Conservation (phyloP, 2,329 filamentous ascomycete species). For the Berkeleyomyces rouxiae region DNA sequence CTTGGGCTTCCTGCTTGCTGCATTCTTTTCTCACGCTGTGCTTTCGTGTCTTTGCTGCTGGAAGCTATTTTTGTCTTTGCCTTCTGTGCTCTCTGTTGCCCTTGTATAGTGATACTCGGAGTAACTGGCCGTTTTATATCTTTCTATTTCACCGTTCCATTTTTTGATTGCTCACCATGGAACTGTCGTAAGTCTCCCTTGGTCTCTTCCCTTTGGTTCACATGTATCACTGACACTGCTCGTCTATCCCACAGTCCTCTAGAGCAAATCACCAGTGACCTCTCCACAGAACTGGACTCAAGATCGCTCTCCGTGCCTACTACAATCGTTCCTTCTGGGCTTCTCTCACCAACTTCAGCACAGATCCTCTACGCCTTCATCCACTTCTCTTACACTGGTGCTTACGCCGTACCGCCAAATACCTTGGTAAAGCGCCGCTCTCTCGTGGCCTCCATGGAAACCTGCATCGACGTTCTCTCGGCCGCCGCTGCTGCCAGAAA, state of each 20-base stretch:
- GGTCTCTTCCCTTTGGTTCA: background rate
- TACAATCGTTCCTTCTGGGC: constrained; percentile 3
- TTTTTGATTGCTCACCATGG: background rate
- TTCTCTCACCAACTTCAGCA: constrained; percentile 5
- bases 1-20: background rate
- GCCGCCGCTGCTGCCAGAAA: constrained; percentile 7
- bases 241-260: background rate
- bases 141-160: background rate
- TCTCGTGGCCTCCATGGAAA: constrained; percentile 12
- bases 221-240: background rate
- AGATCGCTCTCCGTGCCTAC: constrained; percentile 7
- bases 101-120: background rate
- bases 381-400: constrained; percentile 10
- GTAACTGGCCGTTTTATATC: background rate
- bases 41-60: background rate
- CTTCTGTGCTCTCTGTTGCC: background rate
- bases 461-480: constrained; percentile 8
- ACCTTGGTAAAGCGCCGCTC: constrained; percentile 5
- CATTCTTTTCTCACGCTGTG: background rate
- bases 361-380: constrained; percentile 11
- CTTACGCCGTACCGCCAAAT: background rate
- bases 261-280: constrained; percentile 1
- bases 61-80: background rate
- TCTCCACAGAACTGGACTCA: constrained; percentile 9
- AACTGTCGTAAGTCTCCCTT: background rate